Base-by-base conservation (phyloP, 2,329 filamentous ascomycete species). In the Penicillium sp. region DNA sequence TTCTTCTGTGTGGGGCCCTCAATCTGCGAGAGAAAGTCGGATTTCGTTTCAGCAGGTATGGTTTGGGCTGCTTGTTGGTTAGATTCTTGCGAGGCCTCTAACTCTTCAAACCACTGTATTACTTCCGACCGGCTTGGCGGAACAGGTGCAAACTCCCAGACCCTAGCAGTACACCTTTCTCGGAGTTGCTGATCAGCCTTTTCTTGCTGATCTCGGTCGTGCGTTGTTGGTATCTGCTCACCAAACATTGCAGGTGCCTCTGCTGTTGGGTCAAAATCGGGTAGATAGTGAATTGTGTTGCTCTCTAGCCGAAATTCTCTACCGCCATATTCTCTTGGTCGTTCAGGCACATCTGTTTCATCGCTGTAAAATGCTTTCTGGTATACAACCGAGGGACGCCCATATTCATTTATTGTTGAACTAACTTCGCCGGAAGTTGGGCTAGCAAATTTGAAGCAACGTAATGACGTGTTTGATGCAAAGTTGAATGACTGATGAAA, bases 351-450 rank as follows among this genome's bases (percentile, higher is more conserved):
- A 74, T 97, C 94, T 50, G 81, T 82, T 60, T 96, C 91, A 29
- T 90, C 82, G 65, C 92, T 90, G 70, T 96, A 97, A 68, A 88
- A 93, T 0, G 93, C 88, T 69, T 92, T 87, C 72, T 92, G 90
- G 62, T 96, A 96, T 49, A 97, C 83, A 15, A 89, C 82, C 57
- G 87, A 81, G 0, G 89, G 89, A 9, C 86, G 75, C 13, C 81
- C 81, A 57, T 81, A 74, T n/a, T 79, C 61, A 71, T 64, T 74
- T 71, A 91, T 81, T 0, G 86, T 88, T 1, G 77, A 76, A 3
- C 77, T 69, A 1, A 91, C 78, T 65, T 79, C 82, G 44, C 35
- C 78, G 61, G 45, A 39, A 9, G 57, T 60, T 13, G 76, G 75
- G 23, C 68, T 64, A 6, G 65, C 39, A 33, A 51, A 55, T 42